phyloP scores from a whole-genome alignment of 148 eudicot genomes.

The Dysphania ambrosioides region DNA sequence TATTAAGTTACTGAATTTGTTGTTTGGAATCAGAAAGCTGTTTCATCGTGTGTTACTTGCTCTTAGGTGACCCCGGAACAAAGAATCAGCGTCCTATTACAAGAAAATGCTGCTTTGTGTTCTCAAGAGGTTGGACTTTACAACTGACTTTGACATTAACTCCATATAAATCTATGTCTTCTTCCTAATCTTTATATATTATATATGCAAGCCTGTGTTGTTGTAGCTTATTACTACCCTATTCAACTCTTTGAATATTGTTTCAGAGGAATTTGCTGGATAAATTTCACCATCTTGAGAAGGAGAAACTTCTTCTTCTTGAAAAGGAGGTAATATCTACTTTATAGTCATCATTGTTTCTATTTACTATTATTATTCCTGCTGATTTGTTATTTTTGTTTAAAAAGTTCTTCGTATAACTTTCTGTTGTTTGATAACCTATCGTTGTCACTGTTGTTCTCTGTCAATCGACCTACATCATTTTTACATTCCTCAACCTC shows the following conservation, averaged over 20 bases:
- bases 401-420: neutral
- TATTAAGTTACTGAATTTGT: too few relatives aligned
- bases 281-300: conserved; percentile 47
- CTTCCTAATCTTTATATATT: neutral
- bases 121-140: conserved; percentile 39
- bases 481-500: neutral
- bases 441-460: neutral
- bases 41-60: conserved; percentile 15
- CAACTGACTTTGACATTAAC: neutral
- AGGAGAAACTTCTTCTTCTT: conserved; percentile 44
- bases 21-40: too few relatives aligned
- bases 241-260: neutral
- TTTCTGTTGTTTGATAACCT: neutral
- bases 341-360: neutral
- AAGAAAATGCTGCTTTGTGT: conserved; percentile 42
- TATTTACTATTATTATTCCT: neutral
- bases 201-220: conserved; percentile 7
- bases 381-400: neutral
- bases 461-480: neutral
- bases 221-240: neutral
- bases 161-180: neutral
- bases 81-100: conserved; percentile 45
- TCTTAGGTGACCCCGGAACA: conserved; percentile 51
- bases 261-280: conserved; percentile 40
- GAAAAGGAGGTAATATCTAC: conserved; percentile 56